phyloP scores from a whole-genome alignment of 2,329 filamentous ascomycete genomes.

The Chrysoporthe cubensis region DNA sequence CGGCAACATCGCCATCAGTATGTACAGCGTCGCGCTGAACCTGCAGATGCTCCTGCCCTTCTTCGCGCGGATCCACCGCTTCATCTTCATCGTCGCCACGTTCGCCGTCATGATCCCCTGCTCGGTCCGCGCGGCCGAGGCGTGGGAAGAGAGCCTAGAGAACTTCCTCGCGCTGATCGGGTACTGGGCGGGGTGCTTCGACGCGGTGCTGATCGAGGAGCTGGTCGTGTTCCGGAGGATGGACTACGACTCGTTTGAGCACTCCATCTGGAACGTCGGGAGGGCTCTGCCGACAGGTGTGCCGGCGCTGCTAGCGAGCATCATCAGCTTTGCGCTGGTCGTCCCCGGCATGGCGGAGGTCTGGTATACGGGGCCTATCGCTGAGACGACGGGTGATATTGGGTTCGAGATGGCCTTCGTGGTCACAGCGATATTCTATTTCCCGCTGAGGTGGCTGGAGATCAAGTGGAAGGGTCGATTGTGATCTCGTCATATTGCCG shows the following conservation, averaged over 20 bases:
- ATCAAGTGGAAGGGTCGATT: constrained; percentile 37
- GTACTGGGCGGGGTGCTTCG: constrained; percentile 62
- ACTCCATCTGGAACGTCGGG: constrained; percentile 52
- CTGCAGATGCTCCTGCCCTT: constrained; percentile 61
- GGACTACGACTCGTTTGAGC: constrained; percentile 50
- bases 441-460: constrained; percentile 53
- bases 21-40: constrained; percentile 44
- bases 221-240: constrained; percentile 52
- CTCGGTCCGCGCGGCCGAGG: constrained; percentile 56
- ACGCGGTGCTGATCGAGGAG: constrained; percentile 53
- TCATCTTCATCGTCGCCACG: constrained; percentile 60
- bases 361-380: constrained; percentile 66
- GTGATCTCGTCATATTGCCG: constrained; percentile 11
- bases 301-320: constrained; percentile 50
- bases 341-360: constrained; percentile 64
- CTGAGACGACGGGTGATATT: constrained; percentile 63
- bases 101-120: constrained; percentile 64
- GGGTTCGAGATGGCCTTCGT: constrained; percentile 68
- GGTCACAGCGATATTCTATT: constrained; percentile 51
- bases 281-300: constrained; percentile 49
- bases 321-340: constrained; percentile 54
- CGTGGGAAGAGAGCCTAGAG: constrained; percentile 61
- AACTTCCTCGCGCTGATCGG: constrained; percentile 62
- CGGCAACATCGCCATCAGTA: constrained; percentile 48
- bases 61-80: constrained; percentile 59